Percentiles rank a stretch among this genome's conserved stretches.
Evolutionary conservation across 371 early-diverging fungal genomes (phyloP).

Genomic region (Parasitella parasitica): DNA sequence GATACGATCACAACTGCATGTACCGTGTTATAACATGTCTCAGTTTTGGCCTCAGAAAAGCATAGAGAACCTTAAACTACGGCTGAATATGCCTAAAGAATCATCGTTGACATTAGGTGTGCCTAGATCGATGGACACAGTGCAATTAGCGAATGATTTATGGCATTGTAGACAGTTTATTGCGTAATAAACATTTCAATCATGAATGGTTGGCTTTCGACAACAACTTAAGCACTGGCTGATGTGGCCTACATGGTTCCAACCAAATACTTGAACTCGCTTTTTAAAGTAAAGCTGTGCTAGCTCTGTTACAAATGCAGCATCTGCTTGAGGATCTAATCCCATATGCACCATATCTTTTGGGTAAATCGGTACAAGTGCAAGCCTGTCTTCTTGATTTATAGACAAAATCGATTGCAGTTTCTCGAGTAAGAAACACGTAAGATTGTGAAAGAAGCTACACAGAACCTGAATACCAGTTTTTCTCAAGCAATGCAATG

Average conservation of each 20-base stretch:
- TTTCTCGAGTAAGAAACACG: slow-evolving; percentile 25
- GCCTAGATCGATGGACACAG: slow-evolving; percentile 6
- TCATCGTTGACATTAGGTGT: slow-evolving; percentile 8
- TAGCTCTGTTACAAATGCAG: slow-evolving; percentile 42
- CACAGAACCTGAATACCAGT: no score
- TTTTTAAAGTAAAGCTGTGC: slow-evolving; percentile 44
- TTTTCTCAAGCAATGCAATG: background rate
- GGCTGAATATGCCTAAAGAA: background rate
- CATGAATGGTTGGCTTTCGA: background rate
- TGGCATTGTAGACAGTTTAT: slow-evolving; percentile 21
- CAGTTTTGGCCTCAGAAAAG: slow-evolving; percentile 6
- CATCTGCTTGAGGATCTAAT: slow-evolving; percentile 43
- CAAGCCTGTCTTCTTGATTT: slow-evolving; percentile 22
- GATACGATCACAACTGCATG: slow-evolving; percentile 1
- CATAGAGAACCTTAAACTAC: background rate
- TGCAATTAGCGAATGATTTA: slow-evolving; percentile 11
- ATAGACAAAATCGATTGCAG: slow-evolving; percentile 29
- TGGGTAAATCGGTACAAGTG: slow-evolving; percentile 23
- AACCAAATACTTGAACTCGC: slow-evolving; percentile 24
- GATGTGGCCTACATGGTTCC: slow-evolving; percentile 7
- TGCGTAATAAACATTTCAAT: background rate
- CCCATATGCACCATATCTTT: slow-evolving; percentile 50
- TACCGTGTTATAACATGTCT: slow-evolving; percentile 20
- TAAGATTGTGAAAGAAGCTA: slow-evolving; percentile 50
- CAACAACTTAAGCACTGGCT: background rate